Evolutionary conservation across 306 rosid genomes (phyloP), one percentile per base, ranked within the genome.

Genomic region (Leucaena leucocephala): DNA sequence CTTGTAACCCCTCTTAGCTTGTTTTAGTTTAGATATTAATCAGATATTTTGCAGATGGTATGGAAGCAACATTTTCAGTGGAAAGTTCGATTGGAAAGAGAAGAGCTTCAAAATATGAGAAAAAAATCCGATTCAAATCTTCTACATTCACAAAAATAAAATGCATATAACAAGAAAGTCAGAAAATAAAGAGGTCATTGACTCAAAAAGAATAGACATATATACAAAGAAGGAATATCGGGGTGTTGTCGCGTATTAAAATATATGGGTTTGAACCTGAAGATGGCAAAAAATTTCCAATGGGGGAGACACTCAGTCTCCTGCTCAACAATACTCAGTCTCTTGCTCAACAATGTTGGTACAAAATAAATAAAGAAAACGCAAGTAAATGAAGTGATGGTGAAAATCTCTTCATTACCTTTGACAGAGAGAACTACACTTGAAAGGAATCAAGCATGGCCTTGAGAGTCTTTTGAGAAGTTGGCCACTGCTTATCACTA

Each of bases 401-500:
- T 73, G 49, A 80, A 63, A 9, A 40, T 62, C 71, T 74, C 35
- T 77, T 68, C 17, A 61, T 80, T 68, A 78, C 83, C 85, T 80
- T 69, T 52, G 68, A 81, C 77, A 84, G 65, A 75, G 11, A 54
- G 54, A 79, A 72, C 83, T 90, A 95, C 40, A 95, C 81, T 77
- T 87, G 71, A 78, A 95, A 95, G 78, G 98, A 95, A 86, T 92
- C 92, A 77, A 95, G 94, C 83, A 95, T 89, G 78, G 90, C 85
- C 89, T 90, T 92, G 61, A 95, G 86, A 66, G 84, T 88, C 84
- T 91, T 82, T 87, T 92, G 55, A 71, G 92, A 87, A 35, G 93
- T 34, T 77, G 71, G 98, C 98, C 98, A 95, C 65, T 95, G 98
- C 81, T 91, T 92, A 81, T 92, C 98, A 70, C 75, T 95, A 72